These are phyloP conservation scores for Amaranthus cruentus DNA, from an alignment of 148 eudicot species.

Conservation along the genomic window DNA sequence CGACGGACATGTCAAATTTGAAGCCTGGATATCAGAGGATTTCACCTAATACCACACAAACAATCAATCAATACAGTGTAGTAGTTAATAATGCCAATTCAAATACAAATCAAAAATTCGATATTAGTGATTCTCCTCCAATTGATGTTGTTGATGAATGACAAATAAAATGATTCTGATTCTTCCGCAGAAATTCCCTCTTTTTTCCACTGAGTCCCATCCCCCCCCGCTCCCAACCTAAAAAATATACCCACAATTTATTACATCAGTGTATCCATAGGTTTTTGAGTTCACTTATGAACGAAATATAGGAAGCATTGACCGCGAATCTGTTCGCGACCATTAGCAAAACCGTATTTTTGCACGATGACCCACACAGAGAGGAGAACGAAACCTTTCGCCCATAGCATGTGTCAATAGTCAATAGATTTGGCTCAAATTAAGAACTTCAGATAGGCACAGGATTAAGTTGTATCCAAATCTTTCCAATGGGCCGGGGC, in stretches of 20 bases:
- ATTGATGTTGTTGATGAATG: neutral
- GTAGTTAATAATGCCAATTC: neutral
- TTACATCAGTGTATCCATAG: no score
- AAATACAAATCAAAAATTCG: neutral
- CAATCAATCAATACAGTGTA: slow-evolving; percentile 6
- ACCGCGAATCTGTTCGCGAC: no score
- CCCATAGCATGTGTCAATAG: no score
- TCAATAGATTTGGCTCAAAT: neutral
- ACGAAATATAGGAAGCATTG: no score
- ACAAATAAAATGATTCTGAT: neutral
- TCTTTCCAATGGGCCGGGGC: neutral
- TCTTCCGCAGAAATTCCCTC: neutral
- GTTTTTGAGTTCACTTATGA: no score
- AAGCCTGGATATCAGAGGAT: slow-evolving; percentile 23
- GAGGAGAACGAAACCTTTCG: no score
- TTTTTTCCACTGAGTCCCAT: no score
- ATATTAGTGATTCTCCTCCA: neutral
- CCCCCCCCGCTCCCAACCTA: neutral
- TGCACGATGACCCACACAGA: no score
- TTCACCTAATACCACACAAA: slow-evolving; percentile 21
- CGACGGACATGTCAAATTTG: slow-evolving; percentile 28
- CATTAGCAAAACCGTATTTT: no score
- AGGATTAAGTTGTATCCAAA: neutral
- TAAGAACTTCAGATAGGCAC: neutral
- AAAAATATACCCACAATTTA: neutral